phyloP scores from a whole-genome alignment of 306 rosid genomes.

The Casuarina glauca region DNA sequence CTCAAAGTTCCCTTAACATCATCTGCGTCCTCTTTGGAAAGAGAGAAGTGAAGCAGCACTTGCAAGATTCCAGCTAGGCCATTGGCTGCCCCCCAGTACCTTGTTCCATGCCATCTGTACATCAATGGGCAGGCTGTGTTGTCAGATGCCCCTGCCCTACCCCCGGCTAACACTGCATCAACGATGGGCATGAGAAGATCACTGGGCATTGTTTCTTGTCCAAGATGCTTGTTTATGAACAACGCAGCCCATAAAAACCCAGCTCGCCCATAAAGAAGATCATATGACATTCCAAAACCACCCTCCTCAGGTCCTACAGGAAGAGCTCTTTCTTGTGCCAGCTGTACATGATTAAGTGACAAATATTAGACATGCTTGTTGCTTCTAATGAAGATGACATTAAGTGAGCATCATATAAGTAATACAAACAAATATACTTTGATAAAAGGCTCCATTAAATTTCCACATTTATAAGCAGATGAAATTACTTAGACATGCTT shows the following conservation, averaged over 20 bases:
- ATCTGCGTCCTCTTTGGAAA: slow-evolving; percentile 60
- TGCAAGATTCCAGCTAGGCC: slow-evolving; percentile 87
- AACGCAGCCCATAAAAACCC: slow-evolving; percentile 87
- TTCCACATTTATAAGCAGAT: neutral
- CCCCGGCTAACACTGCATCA: slow-evolving; percentile 81
- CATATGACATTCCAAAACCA: slow-evolving; percentile 98
- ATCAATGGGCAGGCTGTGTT: slow-evolving; percentile 77
- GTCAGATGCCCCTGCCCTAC: slow-evolving; percentile 85
- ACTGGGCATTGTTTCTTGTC: slow-evolving; percentile 49
- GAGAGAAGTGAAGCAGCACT: slow-evolving; percentile 74
- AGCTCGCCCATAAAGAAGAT: slow-evolving; percentile 81
- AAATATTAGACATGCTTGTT: slow-evolving; percentile 6
- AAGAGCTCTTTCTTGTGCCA: slow-evolving; percentile 74
- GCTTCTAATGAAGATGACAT: neutral
- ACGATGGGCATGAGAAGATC: slow-evolving; percentile 62
- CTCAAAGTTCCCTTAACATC: slow-evolving; percentile 76
- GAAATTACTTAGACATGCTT: neutral
- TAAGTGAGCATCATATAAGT: neutral
- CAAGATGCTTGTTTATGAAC: slow-evolving; percentile 66
- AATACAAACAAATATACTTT: neutral
- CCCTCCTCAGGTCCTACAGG: slow-evolving; percentile 95
- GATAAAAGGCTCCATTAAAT: neutral
- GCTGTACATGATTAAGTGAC: slow-evolving; percentile 34
- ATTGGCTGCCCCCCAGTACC: slow-evolving; percentile 87
- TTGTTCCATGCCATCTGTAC: slow-evolving; percentile 94